phyloP scores from a whole-genome alignment of 306 rosid genomes.

The Abrus precatorius region DNA sequence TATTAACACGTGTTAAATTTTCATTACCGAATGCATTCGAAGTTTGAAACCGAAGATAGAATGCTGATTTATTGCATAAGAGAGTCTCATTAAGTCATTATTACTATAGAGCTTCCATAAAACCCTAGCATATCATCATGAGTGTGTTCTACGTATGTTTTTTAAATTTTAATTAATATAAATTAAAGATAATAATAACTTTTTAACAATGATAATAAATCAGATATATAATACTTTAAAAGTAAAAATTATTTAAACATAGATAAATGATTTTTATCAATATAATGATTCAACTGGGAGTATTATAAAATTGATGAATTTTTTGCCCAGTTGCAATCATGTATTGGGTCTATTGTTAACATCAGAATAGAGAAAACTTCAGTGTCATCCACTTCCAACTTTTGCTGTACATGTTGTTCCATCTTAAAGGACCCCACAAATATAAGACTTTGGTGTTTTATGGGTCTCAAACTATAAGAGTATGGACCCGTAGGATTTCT shows the following conservation, averaged over 20 bases:
- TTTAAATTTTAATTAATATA: no score
- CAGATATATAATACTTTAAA: no score
- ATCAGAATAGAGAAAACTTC: neutral
- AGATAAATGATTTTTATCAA: no score
- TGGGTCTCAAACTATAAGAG: neutral
- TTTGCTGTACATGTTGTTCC: neutral
- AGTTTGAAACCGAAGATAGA: neutral
- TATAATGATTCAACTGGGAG: no score
- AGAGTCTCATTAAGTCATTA: neutral
- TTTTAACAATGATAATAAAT: no score
- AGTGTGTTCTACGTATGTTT: no score
- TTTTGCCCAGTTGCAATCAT: neutral
- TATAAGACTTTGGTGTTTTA: slow-evolving; percentile 14
- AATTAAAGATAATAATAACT: no score
- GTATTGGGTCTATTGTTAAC: neutral
- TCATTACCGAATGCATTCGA: neutral
- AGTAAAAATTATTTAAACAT: no score
- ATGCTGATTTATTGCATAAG: neutral
- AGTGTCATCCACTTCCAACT: neutral
- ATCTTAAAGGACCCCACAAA: slow-evolving; percentile 38
- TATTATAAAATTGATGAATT: no score
- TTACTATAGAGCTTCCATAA: neutral
- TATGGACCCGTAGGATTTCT: neutral
- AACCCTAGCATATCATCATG: no score
- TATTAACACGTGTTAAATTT: neutral